These are phyloP conservation scores for Globisporangium orthogonon DNA, from an alignment of 352 stramenopile species.

Conservation along the genomic window DNA sequence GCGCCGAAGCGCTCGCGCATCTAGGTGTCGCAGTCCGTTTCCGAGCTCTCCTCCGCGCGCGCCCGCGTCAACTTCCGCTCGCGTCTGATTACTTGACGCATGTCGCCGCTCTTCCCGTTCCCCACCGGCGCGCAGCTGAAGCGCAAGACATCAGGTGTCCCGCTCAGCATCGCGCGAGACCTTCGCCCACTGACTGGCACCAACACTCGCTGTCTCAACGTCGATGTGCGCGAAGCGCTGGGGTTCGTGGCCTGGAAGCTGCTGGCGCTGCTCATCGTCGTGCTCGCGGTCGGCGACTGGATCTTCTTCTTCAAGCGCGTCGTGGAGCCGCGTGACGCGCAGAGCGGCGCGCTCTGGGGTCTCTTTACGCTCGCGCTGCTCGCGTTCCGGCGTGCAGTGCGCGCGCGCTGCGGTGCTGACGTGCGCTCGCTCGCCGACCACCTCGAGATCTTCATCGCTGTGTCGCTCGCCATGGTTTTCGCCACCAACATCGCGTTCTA, in stretches of 20 bases:
- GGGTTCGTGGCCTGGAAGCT: conserved; percentile 39
- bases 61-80: background rate
- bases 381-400: conserved; percentile 37
- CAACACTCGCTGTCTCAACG: background rate
- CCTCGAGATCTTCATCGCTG: conserved; percentile 56
- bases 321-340: conserved; percentile 36
- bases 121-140: conserved; percentile 30
- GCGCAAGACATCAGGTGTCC: conserved; percentile 52
- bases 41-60: too few relatives aligned
- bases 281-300: conserved; percentile 46
- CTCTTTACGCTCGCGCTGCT: conserved; percentile 38
- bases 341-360: conserved; percentile 35
- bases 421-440: conserved; percentile 42
- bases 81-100: background rate
- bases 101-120: conserved; percentile 20
- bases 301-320: conserved; percentile 66
- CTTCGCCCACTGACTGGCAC: conserved; percentile 15
- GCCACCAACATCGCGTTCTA: conserved; percentile 70
- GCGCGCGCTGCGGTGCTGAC: conserved; percentile 27
- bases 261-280: conserved; percentile 20
- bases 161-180: conserved; percentile 19
- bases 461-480: conserved; percentile 61
- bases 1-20: too few relatives aligned
- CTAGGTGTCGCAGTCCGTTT: background rate
- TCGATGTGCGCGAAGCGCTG: conserved; percentile 13